Percentiles rank a stretch among this genome's conserved stretches.
Conservation (phyloP, 179 eudicot genomes). For the Vitellaria paradoxa region DNA sequence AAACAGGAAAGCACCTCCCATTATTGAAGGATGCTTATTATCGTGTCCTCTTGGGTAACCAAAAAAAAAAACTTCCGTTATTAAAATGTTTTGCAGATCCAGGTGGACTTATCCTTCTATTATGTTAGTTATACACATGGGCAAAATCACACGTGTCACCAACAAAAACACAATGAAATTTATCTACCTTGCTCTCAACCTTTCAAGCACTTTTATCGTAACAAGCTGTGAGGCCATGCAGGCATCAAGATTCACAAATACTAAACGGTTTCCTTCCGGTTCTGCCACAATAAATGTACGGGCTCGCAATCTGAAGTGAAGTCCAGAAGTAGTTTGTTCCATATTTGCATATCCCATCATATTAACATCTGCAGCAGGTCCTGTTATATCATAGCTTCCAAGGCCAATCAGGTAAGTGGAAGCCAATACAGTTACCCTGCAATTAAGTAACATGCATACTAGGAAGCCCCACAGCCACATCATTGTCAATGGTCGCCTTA, state of each 20-base stretch:
- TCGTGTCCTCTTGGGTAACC: too few species aligned
- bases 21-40: too few species aligned
- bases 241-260: conserved; percentile 94
- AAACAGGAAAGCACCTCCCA: background rate
- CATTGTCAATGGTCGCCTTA: conserved; percentile 3
- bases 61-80: too few species aligned
- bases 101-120: too few species aligned
- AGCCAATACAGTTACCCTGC: conserved; percentile 32
- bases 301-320: conserved; percentile 85
- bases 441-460: conserved; percentile 31
- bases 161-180: too few species aligned
- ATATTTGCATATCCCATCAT: conserved; percentile 95
- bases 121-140: too few species aligned
- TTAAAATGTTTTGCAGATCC: too few species aligned
- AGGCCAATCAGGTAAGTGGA: conserved; percentile 80
- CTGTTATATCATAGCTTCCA: conserved; percentile 96
- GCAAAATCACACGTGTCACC: too few species aligned
- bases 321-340: conserved; percentile 78
- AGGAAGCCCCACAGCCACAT: conserved; percentile 27
- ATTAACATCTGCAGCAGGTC: conserved; percentile 96
- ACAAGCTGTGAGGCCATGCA: conserved; percentile 97
- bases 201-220: conserved; percentile 77
- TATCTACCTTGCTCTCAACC: conserved; percentile 76
- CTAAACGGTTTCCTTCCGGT: conserved; percentile 63
- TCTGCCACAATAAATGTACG: conserved; percentile 91